Conservation (phyloP, 192 early-diverging fungal genomes). For the Linnemannia zychae region DNA sequence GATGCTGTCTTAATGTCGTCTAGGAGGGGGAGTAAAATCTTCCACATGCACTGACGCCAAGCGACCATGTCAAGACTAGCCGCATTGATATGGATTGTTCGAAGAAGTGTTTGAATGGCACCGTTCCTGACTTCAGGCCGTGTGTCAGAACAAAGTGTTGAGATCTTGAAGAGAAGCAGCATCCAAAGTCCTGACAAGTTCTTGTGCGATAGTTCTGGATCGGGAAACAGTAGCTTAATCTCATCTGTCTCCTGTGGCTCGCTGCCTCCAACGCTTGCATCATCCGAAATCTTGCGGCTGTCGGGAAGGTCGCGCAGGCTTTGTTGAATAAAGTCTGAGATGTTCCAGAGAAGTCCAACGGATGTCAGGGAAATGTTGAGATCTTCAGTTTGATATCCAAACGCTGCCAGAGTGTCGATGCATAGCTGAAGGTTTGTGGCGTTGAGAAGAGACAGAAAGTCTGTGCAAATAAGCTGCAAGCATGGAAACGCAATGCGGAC, state of each 20-base stretch:
- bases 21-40: conserved; percentile 87
- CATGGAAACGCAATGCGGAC: conserved; percentile 92
- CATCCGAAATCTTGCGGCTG: conserved; percentile 38
- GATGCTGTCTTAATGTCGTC: conserved; percentile 73
- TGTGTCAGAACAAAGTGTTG: conserved; percentile 84
- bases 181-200: conserved; percentile 87
- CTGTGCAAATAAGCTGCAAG: conserved; percentile 94
- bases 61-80: conserved; percentile 72
- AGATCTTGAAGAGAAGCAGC: conserved; percentile 86
- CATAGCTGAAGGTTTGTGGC: conserved; percentile 83
- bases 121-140: conserved; percentile 94
- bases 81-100: conserved; percentile 94
- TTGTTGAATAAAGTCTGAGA: conserved; percentile 90
- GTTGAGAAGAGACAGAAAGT: conserved; percentile 87
- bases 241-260: conserved; percentile 26
- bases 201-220: conserved; percentile 44
- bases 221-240: conserved; percentile 56
- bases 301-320: conserved; percentile 66
- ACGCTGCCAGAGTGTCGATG: conserved; percentile 83
- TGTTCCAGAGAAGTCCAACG: conserved; percentile 91
- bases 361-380: conserved; percentile 96
- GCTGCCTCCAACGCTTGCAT: background rate
- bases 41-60: conserved; percentile 91
- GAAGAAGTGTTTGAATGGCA: conserved; percentile 94
- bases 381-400: conserved; percentile 89